Conservation (phyloP, 805 yeast species). For the Phaffomyces antillensis region DNA sequence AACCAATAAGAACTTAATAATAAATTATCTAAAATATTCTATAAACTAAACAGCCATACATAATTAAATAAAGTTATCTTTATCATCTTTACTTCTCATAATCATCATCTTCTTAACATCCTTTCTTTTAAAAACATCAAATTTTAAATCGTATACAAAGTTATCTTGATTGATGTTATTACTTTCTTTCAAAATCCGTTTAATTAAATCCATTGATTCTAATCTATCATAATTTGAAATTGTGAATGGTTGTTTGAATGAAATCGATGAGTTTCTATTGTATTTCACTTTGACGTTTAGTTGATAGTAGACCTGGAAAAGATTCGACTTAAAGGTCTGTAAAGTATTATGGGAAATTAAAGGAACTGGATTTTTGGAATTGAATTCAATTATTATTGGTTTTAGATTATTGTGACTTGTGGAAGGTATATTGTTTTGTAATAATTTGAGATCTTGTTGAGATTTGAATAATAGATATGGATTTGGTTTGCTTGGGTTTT, state of each 20-base stretch:
- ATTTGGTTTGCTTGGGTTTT: slow-evolving; percentile 10
- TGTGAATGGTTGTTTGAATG: slow-evolving; percentile 43
- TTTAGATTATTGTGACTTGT: slow-evolving; percentile 21
- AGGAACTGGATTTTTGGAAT: slow-evolving; percentile 21
- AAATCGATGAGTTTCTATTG: slow-evolving; percentile 45
- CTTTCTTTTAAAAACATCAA: slow-evolving; percentile 18
- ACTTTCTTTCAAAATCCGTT: slow-evolving; percentile 48
- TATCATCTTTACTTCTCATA: slow-evolving; percentile 18
- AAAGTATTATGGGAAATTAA: slow-evolving; percentile 40
- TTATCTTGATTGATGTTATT: slow-evolving; percentile 33
- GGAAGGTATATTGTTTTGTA: slow-evolving; percentile 16
- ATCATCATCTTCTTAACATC: slow-evolving; percentile 27
- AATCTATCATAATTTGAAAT: slow-evolving; percentile 46
- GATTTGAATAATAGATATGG: slow-evolving; percentile 24
- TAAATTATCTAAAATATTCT: no score
- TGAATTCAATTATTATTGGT: slow-evolving; percentile 22
- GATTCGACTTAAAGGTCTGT: slow-evolving; percentile 37
- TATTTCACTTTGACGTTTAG: slow-evolving; percentile 34
- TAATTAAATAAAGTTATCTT: slow-evolving; percentile 14
- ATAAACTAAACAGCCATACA: no score
- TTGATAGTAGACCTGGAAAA: slow-evolving; percentile 47
- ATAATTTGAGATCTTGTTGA: slow-evolving; percentile 26
- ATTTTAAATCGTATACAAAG: slow-evolving; percentile 24
- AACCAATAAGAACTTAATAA: no score
- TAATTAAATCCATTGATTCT: slow-evolving; percentile 41